Conservation (phyloP, 148 eudicot species). For the Silene uniflora region DNA sequence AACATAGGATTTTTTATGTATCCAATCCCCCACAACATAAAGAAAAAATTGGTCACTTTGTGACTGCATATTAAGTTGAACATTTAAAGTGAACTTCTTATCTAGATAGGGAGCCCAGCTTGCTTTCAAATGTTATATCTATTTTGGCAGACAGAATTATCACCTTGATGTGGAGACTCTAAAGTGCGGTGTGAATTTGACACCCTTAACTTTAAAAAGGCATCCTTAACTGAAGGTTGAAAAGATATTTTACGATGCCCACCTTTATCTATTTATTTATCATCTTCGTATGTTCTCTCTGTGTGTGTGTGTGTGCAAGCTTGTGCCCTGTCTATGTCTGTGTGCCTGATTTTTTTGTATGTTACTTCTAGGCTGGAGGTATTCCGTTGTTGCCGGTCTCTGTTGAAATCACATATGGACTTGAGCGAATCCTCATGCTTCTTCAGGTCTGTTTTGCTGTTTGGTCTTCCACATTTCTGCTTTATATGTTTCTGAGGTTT, state of each 20-base stretch:
- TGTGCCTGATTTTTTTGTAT: not conserved
- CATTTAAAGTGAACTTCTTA: too few relatives aligned
- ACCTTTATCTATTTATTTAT: not conserved
- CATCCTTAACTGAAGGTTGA: not conserved
- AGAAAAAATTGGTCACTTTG: too few relatives aligned
- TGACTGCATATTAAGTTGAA: too few relatives aligned
- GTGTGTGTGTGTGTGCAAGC: not conserved
- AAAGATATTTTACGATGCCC: not conserved
- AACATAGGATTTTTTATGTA: not conserved
- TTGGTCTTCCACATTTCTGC: slow-evolving; percentile 1
- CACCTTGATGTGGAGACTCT: too few relatives aligned
- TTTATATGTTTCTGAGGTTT: slow-evolving; percentile 25
- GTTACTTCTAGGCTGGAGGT: slow-evolving; percentile 76
- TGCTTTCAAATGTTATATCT: too few relatives aligned
- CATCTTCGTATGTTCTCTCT: not conserved
- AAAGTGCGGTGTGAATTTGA: too few relatives aligned
- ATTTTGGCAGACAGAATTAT: too few relatives aligned
- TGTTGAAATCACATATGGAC: slow-evolving; percentile 99
- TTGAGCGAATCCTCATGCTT: slow-evolving; percentile 93
- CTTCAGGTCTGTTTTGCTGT: slow-evolving; percentile 66
- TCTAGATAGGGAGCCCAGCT: too few relatives aligned
- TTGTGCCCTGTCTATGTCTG: not conserved
- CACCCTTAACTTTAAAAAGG: not conserved
- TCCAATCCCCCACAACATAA: too few relatives aligned
- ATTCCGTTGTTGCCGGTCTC: slow-evolving; percentile 81